Conservation (phyloP, 805 yeast genomes). For the Candida loeiensis region DNA sequence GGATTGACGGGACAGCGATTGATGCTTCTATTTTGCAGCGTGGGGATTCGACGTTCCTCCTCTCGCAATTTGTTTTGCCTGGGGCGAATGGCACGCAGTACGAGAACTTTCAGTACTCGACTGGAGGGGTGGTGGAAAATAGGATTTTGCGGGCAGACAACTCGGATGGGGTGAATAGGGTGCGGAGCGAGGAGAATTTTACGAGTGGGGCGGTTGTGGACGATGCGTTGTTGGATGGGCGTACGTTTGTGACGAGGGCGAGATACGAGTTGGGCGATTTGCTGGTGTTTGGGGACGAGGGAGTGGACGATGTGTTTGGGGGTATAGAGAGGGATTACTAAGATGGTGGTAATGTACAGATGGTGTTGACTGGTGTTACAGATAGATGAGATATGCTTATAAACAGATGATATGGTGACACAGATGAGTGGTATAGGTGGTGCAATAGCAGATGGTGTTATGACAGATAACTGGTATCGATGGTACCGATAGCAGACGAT, state of each 20-base stretch:
- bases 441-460: no score
- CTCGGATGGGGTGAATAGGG: background rate
- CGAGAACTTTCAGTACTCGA: slow-evolving; percentile 3
- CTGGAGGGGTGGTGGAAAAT: background rate
- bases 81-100: background rate
- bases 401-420: no score
- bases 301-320: background rate
- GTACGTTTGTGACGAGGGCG: background rate
- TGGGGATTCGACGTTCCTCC: background rate
- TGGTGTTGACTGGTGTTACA: no score
- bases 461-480: no score
- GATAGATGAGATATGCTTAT: no score
- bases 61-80: background rate
- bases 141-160: background rate
- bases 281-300: background rate
- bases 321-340: background rate
- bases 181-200: background rate
- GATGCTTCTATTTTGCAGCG: background rate
- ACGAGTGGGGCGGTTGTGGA: background rate
- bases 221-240: background rate
- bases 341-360: no score
- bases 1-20: background rate
- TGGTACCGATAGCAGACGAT: no score
- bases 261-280: background rate
- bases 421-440: no score